Evolutionary conservation across 371 early-diverging fungal species (phyloP).

Genomic region (Saksenaea vasiformis): DNA sequence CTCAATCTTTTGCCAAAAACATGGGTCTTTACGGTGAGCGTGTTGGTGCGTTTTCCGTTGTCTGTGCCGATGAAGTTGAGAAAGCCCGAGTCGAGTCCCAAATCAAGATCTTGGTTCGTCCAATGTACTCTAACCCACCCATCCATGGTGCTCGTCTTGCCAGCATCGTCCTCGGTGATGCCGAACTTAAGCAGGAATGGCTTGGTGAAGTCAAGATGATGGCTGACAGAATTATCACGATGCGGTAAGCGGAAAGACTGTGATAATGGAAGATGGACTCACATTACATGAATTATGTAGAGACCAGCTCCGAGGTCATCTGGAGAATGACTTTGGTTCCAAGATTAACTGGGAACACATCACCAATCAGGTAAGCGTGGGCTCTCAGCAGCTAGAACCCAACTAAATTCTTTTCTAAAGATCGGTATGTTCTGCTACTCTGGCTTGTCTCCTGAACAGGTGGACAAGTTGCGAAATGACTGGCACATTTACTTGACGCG

Average conservation of each 20-base stretch:
- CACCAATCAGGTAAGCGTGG: constrained; percentile 64
- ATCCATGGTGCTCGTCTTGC: constrained; percentile 92
- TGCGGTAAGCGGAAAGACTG: constrained; percentile 56
- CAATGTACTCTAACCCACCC: constrained; percentile 97
- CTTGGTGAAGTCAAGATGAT: constrained; percentile 86
- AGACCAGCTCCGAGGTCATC: constrained; percentile 67
- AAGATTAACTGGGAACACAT: constrained; percentile 88
- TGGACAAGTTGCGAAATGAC: constrained; percentile 78
- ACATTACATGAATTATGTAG: neutral
- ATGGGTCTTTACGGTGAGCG: constrained; percentile 98
- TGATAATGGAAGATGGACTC: neutral
- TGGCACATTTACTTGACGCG: constrained; percentile 91
- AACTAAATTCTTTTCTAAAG: neutral
- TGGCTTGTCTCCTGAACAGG: constrained; percentile 86
- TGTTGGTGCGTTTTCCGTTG: constrained; percentile 89
- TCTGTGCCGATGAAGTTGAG: constrained; percentile 73
- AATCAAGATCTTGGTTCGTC: constrained; percentile 90
- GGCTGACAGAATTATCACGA: constrained; percentile 94
- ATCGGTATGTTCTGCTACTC: constrained; percentile 99
- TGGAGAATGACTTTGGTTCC: constrained; percentile 78
- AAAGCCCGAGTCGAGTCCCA: constrained; percentile 85
- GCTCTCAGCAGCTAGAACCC: neutral
- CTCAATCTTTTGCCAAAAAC: constrained; percentile 98
- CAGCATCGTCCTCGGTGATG: constrained; percentile 74
- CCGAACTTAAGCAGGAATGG: constrained; percentile 83